These are phyloP conservation scores for Oryza meridionalis DNA, from an alignment of 176 grass and related monocot species.

Conservation along the genomic window DNA sequence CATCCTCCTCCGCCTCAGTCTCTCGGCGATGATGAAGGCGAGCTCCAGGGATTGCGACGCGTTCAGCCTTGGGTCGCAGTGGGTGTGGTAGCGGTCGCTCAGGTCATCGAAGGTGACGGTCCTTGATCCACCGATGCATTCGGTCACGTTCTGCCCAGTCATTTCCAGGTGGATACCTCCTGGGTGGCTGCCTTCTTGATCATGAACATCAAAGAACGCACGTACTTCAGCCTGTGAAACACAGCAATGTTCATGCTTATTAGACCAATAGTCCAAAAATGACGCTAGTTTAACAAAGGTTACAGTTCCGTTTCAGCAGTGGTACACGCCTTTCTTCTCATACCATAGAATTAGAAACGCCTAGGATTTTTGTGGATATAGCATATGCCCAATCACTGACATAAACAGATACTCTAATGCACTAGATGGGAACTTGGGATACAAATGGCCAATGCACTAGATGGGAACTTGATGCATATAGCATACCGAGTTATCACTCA, in stretches of 20 bases:
- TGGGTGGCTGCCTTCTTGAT: constrained; percentile 91
- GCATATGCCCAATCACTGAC: background rate
- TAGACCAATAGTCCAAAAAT: background rate
- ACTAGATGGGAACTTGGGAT: background rate
- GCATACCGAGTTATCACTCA: background rate
- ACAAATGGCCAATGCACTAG: background rate
- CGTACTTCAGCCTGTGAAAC: constrained; percentile 77
- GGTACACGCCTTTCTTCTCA: background rate
- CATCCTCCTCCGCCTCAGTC: constrained; percentile 86
- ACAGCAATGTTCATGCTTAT: constrained; percentile 29
- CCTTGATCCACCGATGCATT: constrained; percentile 92
- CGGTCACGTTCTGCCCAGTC: constrained; percentile 92
- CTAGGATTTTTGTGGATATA: background rate
- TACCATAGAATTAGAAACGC: background rate
- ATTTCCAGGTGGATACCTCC: constrained; percentile 96
- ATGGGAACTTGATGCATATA: background rate
- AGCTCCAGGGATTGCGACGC: constrained; percentile 89
- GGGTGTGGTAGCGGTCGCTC: constrained; percentile 84
- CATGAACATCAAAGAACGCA: constrained; percentile 91
- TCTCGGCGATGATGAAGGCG: constrained; percentile 88
- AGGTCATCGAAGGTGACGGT: constrained; percentile 93
- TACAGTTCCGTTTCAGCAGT: background rate
- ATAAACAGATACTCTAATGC: background rate
- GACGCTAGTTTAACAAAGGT: background rate
- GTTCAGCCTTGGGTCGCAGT: constrained; percentile 93